Conservation (phyloP, 2,329 filamentous ascomycete species). For the Beauveria scarabaeidicola region DNA sequence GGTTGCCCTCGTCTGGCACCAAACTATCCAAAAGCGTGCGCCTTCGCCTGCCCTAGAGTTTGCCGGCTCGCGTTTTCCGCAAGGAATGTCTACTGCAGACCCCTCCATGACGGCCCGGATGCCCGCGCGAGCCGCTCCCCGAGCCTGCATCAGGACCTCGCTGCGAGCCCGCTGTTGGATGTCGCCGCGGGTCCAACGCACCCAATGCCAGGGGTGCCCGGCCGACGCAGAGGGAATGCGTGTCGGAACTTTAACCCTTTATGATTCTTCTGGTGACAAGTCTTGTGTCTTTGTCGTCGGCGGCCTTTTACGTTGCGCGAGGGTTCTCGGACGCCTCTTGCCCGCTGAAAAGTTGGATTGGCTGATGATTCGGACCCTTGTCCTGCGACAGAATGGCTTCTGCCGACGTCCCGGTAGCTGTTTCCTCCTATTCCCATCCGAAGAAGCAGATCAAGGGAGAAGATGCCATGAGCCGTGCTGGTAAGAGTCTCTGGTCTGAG, state of each 20-base stretch:
- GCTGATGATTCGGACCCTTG: slow-evolving; percentile 36
- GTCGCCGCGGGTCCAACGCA: slow-evolving; percentile 26
- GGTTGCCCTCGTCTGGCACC: slow-evolving; percentile 35
- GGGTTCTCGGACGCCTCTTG: slow-evolving; percentile 22
- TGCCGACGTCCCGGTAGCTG: slow-evolving; percentile 42
- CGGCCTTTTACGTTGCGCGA: slow-evolving; percentile 51
- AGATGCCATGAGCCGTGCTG: slow-evolving; percentile 65
- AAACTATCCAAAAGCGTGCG: slow-evolving; percentile 36
- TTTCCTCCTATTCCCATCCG: slow-evolving; percentile 11
- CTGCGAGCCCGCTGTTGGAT: slow-evolving; percentile 38
- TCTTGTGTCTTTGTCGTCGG: slow-evolving; percentile 52
- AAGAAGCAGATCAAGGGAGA: slow-evolving; percentile 39
- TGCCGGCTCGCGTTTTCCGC: slow-evolving; percentile 64
- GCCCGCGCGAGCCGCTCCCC: slow-evolving; percentile 44
- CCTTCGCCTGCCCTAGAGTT: slow-evolving; percentile 70
- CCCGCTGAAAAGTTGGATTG: slow-evolving; percentile 44
- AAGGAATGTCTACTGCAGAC: slow-evolving; percentile 52
- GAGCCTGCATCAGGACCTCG: slow-evolving; percentile 52
- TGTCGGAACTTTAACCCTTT: slow-evolving; percentile 97
- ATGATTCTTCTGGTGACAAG: slow-evolving; percentile 55
- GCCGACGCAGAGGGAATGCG: slow-evolving; percentile 46
- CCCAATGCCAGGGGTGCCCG: slow-evolving; percentile 30
- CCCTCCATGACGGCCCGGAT: slow-evolving; percentile 29
- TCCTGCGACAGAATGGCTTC: slow-evolving; percentile 18
- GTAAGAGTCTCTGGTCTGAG: slow-evolving; percentile 65